phyloP scores from a whole-genome alignment of 2,329 filamentous ascomycete genomes.

The Beauveria brongniartii region DNA sequence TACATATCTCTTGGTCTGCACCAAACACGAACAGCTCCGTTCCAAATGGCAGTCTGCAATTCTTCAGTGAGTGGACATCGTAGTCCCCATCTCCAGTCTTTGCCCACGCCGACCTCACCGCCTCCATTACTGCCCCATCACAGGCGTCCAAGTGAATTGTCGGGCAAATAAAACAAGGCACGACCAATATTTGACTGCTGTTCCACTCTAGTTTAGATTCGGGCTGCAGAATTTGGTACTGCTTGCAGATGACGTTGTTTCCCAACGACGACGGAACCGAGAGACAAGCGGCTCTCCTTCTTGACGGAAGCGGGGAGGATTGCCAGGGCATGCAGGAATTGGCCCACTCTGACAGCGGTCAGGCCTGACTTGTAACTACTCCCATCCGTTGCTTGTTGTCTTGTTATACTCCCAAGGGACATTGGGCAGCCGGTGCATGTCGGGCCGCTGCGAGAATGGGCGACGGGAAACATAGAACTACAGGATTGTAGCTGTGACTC shows the following conservation, averaged over 20 bases:
- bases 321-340: not conserved
- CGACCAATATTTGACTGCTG: not conserved
- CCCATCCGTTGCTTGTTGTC: too few species aligned
- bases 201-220: not conserved
- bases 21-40: too few species aligned
- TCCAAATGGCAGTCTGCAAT: too few species aligned
- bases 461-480: not conserved
- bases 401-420: too few species aligned
- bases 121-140: not conserved
- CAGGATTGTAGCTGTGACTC: not conserved
- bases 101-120: not conserved
- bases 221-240: not conserved
- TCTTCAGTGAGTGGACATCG: not conserved
- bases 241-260: not conserved
- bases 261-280: not conserved
- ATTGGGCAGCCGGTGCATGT: not conserved
- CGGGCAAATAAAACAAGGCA: not conserved
- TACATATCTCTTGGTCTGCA: too few species aligned
- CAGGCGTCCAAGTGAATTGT: too few species aligned
- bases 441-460: not conserved
- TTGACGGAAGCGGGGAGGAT: not conserved
- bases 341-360: constrained; percentile 1
- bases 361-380: not conserved
- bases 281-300: too few species aligned
- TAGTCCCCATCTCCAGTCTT: not conserved